phyloP scores from a whole-genome alignment of 306 rosid genomes.

The Hippophae tibetana region DNA sequence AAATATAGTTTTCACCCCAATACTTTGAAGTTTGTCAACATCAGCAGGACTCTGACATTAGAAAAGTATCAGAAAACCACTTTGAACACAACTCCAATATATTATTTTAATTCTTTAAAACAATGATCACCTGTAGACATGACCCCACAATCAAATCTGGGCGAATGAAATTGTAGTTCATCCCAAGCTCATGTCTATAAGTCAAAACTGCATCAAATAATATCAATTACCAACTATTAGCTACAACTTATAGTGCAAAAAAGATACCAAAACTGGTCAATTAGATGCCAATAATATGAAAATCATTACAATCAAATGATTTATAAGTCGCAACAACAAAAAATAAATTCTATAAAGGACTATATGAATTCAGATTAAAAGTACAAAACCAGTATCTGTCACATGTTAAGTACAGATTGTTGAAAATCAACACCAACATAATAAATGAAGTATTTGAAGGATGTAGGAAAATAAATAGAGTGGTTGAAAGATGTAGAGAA shows the following conservation, averaged over 20 bases:
- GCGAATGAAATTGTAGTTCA: constrained; percentile 77
- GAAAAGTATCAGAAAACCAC: constrained; percentile 18
- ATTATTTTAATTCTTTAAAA: constrained; percentile 1
- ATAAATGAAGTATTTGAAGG: too few species aligned
- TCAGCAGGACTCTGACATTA: constrained; percentile 65
- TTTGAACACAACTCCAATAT: constrained; percentile 11
- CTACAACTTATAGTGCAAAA: constrained; percentile 6
- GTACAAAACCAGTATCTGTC: too few species aligned
- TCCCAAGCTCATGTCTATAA: constrained; percentile 90
- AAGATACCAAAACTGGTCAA: neutral
- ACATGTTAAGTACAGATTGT: too few species aligned
- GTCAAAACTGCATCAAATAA: constrained; percentile 58
- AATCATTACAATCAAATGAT: neutral
- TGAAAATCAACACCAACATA: too few species aligned
- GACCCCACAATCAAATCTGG: constrained; percentile 96
- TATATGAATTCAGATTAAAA: too few species aligned
- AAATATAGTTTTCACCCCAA: constrained; percentile 91
- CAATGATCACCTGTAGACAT: constrained; percentile 71
- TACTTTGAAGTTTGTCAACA: constrained; percentile 71
- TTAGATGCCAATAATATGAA: neutral
- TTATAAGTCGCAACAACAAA: too few species aligned
- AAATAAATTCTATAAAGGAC: too few species aligned
- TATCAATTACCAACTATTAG: constrained; percentile 20
- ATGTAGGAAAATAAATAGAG: too few species aligned
- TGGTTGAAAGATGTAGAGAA: too few species aligned